phyloP scores from a whole-genome alignment of 1,139 yeast genomes.

The Schizosaccharomyces versatilis region DNA sequence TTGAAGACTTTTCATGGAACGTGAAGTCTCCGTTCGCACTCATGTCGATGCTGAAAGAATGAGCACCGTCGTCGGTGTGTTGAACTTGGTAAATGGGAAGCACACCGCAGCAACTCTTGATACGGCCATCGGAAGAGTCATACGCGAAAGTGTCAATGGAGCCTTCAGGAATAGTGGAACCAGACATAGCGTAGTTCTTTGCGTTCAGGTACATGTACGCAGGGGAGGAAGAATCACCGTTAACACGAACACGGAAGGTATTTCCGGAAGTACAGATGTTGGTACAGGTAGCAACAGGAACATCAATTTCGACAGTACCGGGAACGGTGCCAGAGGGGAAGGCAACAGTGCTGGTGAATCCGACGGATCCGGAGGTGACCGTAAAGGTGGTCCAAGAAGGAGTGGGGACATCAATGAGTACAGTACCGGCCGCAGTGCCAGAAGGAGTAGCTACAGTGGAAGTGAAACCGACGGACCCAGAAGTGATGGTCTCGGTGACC shows the following conservation, averaged over 20 bases:
- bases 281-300: neutral
- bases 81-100: neutral
- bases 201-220: neutral
- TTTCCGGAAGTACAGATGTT: neutral
- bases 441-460: neutral
- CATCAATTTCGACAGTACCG: neutral
- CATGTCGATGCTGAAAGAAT: neutral
- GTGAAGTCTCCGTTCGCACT: neutral
- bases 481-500: neutral
- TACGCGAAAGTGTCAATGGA: neutral
- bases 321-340: neutral
- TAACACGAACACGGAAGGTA: neutral
- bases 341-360: neutral
- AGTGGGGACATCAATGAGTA: neutral
- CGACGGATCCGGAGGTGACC: neutral
- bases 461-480: neutral
- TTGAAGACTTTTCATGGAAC: neutral
- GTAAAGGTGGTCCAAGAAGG: neutral
- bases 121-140: neutral
- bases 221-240: neutral
- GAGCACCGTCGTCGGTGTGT: neutral
- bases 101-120: neutral
- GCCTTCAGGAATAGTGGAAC: neutral
- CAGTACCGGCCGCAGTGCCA: neutral
- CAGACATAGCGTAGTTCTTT: neutral